Base-by-base conservation (phyloP, 2,329 filamentous ascomycete species). In the Aspergillus brunneoviolaceus region DNA sequence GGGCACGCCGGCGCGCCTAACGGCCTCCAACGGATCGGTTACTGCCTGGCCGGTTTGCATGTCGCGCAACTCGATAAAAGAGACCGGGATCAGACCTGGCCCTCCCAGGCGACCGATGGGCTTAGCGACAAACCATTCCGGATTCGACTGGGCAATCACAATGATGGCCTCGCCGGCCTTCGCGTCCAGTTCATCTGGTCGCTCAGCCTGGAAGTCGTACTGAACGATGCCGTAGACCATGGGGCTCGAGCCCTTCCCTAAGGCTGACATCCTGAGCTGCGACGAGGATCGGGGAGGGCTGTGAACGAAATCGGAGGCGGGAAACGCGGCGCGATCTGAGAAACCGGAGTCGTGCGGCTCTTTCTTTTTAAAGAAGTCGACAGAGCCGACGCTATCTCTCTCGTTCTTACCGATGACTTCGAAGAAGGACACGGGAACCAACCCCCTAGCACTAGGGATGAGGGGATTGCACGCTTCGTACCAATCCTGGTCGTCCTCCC, bases 51-150 rank as follows among this genome's bases (percentile, higher is more conserved):
- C 92, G 0, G 91, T 92, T 5, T 87, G 86, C 89, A 97, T 96
- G 75, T 98, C 95, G 74, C 92, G 85, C 68, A 99, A 94, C 78
- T 99, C 92, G 67, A 99, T 91, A 74, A 96, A 98, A 0, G 93
- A 96, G 33, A 98, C 94, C 2, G 95, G 95, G 66, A 99, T 98
- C 69, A 99, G 79, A 47, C 95, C 95, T 0, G 95, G 95, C 1
- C 95, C 95, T 49, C 95, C 95, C n/a, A 99, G 83, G 66, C 95
- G 85, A 63, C 93, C 94, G 74, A 99, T 99, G n/a, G 95, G 95
- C 78, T 99, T 99, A 54, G 95, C 95, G 63, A 99, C 94, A 72
- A 98, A 98, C 95, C 95, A 99, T 77, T 99, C 95, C 5, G 94
- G 92, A 71, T 98, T 98, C 6, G 94, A 98, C 76, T 98, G 95